phyloP scores from a whole-genome alignment of 2,329 filamentous ascomycete genomes.

The Didymella pomorum region DNA sequence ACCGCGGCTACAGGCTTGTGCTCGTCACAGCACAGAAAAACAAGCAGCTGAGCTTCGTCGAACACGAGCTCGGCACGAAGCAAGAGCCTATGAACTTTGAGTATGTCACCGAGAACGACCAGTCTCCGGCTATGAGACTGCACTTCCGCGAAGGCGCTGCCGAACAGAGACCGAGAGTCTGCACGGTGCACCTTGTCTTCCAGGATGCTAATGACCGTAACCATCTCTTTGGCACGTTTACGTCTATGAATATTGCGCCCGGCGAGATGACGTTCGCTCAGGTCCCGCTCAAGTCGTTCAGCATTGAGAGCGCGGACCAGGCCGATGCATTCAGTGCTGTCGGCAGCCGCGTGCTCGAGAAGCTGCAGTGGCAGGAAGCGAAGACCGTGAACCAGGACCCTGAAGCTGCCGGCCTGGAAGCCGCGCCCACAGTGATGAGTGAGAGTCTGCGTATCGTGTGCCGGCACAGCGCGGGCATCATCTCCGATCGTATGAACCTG shows the following conservation, averaged over 20 bases:
- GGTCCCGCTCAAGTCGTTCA: constrained; percentile 70
- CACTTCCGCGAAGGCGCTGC: constrained; percentile 68
- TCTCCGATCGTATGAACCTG: constrained; percentile 85
- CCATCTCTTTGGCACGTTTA: constrained; percentile 74
- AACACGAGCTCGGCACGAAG: constrained; percentile 69
- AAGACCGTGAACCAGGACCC: constrained; percentile 77
- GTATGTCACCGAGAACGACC: constrained; percentile 65
- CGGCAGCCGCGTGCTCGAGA: constrained; percentile 53
- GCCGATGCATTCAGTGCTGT: constrained; percentile 53
- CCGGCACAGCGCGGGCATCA: constrained; percentile 76
- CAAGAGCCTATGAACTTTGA: constrained; percentile 78
- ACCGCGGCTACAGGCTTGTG: constrained; percentile 80
- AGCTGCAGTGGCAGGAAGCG: constrained; percentile 69
- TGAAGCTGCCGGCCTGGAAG: constrained; percentile 61
- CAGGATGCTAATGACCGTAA: constrained; percentile 74
- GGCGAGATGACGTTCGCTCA: constrained; percentile 77
- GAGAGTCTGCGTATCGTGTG: constrained; percentile 78
- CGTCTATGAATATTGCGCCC: constrained; percentile 72
- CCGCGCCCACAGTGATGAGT: constrained; percentile 74
- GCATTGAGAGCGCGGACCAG: constrained; percentile 66
- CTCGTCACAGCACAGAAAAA: constrained; percentile 79
- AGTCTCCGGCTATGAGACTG: constrained; percentile 74
- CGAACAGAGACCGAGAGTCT: constrained; percentile 56
- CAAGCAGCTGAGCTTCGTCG: constrained; percentile 79
- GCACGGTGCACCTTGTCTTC: constrained; percentile 81